Evolutionary conservation across 2,329 filamentous ascomycete species (phyloP).

Genomic region (Macrophomina phaseolina): DNA sequence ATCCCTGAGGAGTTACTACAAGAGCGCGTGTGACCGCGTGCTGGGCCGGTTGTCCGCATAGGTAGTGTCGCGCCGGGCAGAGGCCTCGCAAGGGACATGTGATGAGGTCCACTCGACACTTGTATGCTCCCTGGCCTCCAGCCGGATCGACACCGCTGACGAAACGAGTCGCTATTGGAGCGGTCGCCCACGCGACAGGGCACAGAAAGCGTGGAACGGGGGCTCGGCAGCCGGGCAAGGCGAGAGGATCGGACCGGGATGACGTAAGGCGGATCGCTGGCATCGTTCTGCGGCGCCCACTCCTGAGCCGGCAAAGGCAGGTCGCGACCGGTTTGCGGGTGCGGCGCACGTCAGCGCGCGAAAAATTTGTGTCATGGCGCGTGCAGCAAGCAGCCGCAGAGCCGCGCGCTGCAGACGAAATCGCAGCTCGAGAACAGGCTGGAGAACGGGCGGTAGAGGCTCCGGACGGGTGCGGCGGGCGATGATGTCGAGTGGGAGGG

Average conservation of each 20-base stretch:
- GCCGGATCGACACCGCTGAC: background rate
- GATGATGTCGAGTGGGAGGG: slow-evolving; percentile 10
- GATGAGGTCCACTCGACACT: background rate
- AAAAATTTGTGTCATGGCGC: background rate
- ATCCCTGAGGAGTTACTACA: too few species aligned
- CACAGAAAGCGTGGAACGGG: background rate
- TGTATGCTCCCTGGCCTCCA: background rate
- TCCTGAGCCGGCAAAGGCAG: background rate
- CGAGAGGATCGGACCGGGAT: slow-evolving; percentile 12
- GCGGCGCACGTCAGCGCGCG: slow-evolving; percentile 2
- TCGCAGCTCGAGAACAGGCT: background rate
- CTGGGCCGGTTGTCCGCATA: too few species aligned
- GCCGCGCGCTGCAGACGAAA: background rate
- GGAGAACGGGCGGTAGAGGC: background rate
- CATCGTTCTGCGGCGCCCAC: background rate
- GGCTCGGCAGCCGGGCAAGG: background rate
- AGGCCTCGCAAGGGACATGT: background rate
- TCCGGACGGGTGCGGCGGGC: background rate
- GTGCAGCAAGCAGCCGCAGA: background rate
- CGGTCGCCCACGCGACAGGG: background rate
- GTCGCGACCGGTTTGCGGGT: background rate
- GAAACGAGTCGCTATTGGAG: background rate
- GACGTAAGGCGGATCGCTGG: slow-evolving; percentile 8
- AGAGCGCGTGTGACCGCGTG: too few species aligned
- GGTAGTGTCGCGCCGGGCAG: too few species aligned